These are phyloP conservation scores for Daldinia decipiens DNA, from an alignment of 495 filamentous ascomycete genomes.

Conservation along the genomic window DNA sequence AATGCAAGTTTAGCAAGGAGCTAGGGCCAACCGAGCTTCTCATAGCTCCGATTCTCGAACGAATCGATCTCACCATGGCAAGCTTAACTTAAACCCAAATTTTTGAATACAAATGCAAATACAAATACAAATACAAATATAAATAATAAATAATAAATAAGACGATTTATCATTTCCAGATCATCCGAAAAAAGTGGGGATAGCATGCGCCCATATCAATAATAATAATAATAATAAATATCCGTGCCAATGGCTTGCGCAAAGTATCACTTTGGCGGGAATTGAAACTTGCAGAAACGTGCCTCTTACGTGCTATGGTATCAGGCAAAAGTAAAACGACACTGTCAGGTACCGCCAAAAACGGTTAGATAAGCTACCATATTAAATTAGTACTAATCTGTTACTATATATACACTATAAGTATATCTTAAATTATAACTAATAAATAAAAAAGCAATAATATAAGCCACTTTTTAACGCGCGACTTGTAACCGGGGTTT, in stretches of 20 bases:
- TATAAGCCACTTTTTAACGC: too few relatives aligned
- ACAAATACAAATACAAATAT: background rate
- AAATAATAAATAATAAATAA: background rate
- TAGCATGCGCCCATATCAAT: background rate
- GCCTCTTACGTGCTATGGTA: background rate
- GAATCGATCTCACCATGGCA: constrained; percentile 7
- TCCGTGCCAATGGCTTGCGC: constrained; percentile 17
- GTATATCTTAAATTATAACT: too few relatives aligned
- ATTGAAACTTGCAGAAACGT: background rate
- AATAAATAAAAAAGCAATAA: too few relatives aligned
- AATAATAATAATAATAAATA: constrained; percentile 12
- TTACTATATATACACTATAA: too few relatives aligned
- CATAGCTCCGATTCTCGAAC: constrained; percentile 5
- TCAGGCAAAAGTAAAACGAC: too few relatives aligned
- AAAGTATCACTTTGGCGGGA: background rate
- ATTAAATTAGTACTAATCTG: too few relatives aligned
- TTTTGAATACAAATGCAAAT: background rate
- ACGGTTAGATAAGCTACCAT: too few relatives aligned
- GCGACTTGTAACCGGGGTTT: too few relatives aligned
- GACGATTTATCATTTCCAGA: background rate
- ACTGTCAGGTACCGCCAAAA: too few relatives aligned
- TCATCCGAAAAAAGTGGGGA: constrained; percentile 19
- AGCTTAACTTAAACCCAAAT: background rate
- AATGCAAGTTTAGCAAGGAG: background rate
- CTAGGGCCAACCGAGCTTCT: background rate